Conservation (phyloP, 1,284 basidiomycete species). For the Termitomyces sp. region DNA sequence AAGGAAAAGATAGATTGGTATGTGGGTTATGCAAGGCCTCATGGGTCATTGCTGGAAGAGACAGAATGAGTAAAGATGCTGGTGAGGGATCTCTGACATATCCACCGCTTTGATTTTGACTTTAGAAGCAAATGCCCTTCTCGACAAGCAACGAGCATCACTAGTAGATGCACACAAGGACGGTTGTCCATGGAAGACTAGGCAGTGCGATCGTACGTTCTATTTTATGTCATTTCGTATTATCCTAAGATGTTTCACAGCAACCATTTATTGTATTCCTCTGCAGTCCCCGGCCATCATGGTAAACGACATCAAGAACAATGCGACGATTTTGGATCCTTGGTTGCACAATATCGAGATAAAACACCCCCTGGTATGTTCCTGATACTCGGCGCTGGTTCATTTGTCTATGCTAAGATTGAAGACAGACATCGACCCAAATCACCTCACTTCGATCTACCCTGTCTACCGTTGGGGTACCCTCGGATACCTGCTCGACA, state of each 20-base stretch:
- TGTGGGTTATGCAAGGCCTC: constrained; percentile 66
- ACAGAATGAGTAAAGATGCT: constrained; percentile 66
- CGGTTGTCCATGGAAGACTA: constrained; percentile 75
- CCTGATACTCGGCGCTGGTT: not conserved
- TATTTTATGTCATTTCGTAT: not conserved
- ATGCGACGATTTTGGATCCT: constrained; percentile 49
- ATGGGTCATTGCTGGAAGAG: constrained; percentile 64
- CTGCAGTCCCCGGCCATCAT: constrained; percentile 58
- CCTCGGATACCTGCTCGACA: constrained; percentile 9
- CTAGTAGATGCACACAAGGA: constrained; percentile 69
- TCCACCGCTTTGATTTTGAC: constrained; percentile 8
- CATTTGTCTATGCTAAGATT: not conserved
- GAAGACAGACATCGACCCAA: constrained; percentile 40
- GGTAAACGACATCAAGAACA: constrained; percentile 53
- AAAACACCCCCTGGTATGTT: constrained; percentile 66
- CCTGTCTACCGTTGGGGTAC: constrained; percentile 26
- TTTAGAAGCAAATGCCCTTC: constrained; percentile 51
- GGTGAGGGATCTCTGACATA: constrained; percentile 47
- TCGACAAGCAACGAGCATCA: constrained; percentile 64
- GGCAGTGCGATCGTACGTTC: constrained; percentile 69
- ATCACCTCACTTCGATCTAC: constrained; percentile 38
- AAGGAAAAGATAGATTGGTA: constrained; percentile 68
- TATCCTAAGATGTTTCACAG: constrained; percentile 30
- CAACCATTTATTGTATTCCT: constrained; percentile 69
- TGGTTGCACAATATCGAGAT: constrained; percentile 51